Percentiles rank a stretch among this genome's conserved stretches.
Conservation (phyloP, 1,284 basidiomycete genomes). For the Ceratobasidium sp. region DNA sequence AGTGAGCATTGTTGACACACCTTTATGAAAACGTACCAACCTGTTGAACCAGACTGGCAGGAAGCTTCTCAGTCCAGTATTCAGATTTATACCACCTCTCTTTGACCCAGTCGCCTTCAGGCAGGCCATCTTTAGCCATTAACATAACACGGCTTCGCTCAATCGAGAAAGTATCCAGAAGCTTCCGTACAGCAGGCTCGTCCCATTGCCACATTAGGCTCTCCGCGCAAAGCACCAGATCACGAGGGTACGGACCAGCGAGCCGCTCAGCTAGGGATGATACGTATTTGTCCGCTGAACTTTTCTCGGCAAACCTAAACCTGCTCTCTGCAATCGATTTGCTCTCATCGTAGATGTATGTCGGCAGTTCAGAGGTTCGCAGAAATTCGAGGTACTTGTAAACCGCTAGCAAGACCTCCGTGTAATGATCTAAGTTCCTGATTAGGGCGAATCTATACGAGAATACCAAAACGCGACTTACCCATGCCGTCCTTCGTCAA, state of each 20-base stretch:
- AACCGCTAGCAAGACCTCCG: slow-evolving; percentile 73
- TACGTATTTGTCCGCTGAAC: slow-evolving; percentile 81
- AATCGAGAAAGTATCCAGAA: slow-evolving; percentile 70
- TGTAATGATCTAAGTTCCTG: slow-evolving; percentile 75
- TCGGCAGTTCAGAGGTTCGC: slow-evolving; percentile 70
- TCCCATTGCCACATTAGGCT: slow-evolving; percentile 84
- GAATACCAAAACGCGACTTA: slow-evolving; percentile 55
- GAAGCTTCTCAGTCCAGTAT: slow-evolving; percentile 75
- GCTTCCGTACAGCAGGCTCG: slow-evolving; percentile 68
- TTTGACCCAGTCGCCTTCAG: slow-evolving; percentile 64
- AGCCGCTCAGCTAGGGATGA: slow-evolving; percentile 81
- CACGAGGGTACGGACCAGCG: slow-evolving; percentile 81
- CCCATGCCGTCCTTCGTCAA: slow-evolving; percentile 89
- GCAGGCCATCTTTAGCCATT: slow-evolving; percentile 68
- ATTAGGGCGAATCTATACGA: neutral
- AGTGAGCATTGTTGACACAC: slow-evolving; percentile 35
- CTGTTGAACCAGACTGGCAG: slow-evolving; percentile 69
- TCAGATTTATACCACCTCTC: slow-evolving; percentile 90
- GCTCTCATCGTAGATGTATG: slow-evolving; percentile 84
- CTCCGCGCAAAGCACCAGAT: slow-evolving; percentile 80
- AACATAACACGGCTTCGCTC: slow-evolving; percentile 77
- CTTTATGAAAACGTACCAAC: slow-evolving; percentile 55
- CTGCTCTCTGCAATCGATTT: slow-evolving; percentile 76
- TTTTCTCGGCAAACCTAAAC: slow-evolving; percentile 92
- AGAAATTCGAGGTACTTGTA: slow-evolving; percentile 93